phyloP scores from a whole-genome alignment of 208 protist species.

The Wallacemonas collosoma region DNA sequence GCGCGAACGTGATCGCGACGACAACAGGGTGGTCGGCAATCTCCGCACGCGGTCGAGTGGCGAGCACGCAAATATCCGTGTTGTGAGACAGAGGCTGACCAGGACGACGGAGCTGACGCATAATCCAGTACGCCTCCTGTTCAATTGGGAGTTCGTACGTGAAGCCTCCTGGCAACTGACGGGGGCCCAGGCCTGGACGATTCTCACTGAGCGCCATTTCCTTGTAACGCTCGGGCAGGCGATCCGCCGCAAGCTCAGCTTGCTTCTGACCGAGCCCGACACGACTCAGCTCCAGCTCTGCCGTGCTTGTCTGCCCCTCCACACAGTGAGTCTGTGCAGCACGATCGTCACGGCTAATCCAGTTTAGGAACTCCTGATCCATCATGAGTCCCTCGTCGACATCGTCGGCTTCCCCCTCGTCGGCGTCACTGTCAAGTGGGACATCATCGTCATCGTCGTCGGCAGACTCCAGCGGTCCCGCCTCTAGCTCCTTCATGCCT shows the following conservation, averaged over 20 bases:
- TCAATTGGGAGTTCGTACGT: constrained; percentile 58
- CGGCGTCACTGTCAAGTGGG: constrained; percentile 30
- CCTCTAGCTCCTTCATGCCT: constrained; percentile 27
- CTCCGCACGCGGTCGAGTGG: constrained; percentile 42
- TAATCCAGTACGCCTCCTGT: constrained; percentile 82
- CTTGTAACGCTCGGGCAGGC: constrained; percentile 68
- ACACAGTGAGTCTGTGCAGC: background rate
- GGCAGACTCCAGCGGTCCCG: constrained; percentile 5
- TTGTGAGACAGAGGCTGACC: constrained; percentile 85
- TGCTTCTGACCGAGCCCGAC: constrained; percentile 60
- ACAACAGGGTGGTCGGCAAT: constrained; percentile 72
- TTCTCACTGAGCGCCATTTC: constrained; percentile 40
- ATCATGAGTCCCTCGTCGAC: constrained; percentile 14
- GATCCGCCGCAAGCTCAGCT: constrained; percentile 37
- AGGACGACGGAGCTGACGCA: constrained; percentile 69
- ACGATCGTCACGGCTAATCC: constrained; percentile 57
- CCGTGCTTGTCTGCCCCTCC: constrained; percentile 5
- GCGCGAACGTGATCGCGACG: constrained; percentile 62
- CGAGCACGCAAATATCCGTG: constrained; percentile 67
- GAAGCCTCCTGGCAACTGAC: constrained; percentile 44
- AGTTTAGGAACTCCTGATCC: constrained; percentile 67
- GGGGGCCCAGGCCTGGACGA: constrained; percentile 45
- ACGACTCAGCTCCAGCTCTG: constrained; percentile 68
- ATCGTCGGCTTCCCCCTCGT: constrained; percentile 35
- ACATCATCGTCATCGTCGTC: constrained; percentile 33